Conservation (phyloP, 495 filamentous ascomycete genomes). For the Penicillium antarcticum region DNA sequence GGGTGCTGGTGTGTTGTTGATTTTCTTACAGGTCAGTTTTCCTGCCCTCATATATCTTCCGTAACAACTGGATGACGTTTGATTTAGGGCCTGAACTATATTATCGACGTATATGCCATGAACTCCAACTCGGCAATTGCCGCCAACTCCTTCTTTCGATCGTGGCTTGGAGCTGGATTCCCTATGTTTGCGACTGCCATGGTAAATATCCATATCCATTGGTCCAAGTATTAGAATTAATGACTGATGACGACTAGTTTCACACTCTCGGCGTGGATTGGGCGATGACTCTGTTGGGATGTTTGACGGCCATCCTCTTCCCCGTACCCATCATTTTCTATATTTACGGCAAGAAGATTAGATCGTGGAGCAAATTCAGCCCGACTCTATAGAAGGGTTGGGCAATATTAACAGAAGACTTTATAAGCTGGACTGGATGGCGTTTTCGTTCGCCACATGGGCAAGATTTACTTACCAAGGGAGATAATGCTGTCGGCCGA, state of each 20-base stretch:
- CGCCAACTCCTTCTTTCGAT: constrained; percentile 45
- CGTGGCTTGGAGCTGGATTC: constrained; percentile 45
- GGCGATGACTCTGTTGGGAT: constrained; percentile 58
- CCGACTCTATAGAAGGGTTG: too few species aligned
- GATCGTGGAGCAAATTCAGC: constrained; percentile 34
- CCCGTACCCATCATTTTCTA: constrained; percentile 65
- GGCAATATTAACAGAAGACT: too few species aligned
- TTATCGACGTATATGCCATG: constrained; percentile 52
- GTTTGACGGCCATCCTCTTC: constrained; percentile 51
- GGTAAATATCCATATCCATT: constrained; percentile 38
- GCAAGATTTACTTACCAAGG: too few species aligned
- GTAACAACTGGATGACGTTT: too few species aligned
- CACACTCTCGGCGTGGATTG: constrained; percentile 54
- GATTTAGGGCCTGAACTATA: constrained; percentile 44
- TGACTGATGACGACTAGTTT: constrained; percentile 29
- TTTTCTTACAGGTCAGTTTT: constrained; percentile 31
- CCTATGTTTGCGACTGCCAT: constrained; percentile 57
- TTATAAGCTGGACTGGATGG: too few species aligned
- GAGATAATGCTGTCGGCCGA: too few species aligned
- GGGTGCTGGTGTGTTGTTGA: constrained; percentile 40
- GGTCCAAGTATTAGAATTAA: constrained; percentile 36
- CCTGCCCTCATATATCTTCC: too few species aligned
- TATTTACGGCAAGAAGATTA: constrained; percentile 55
- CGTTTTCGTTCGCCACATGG: too few species aligned
- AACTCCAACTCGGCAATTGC: constrained; percentile 47